phyloP scores from a whole-genome alignment of 208 protist species.

The Trypanosoma conorhini region DNA sequence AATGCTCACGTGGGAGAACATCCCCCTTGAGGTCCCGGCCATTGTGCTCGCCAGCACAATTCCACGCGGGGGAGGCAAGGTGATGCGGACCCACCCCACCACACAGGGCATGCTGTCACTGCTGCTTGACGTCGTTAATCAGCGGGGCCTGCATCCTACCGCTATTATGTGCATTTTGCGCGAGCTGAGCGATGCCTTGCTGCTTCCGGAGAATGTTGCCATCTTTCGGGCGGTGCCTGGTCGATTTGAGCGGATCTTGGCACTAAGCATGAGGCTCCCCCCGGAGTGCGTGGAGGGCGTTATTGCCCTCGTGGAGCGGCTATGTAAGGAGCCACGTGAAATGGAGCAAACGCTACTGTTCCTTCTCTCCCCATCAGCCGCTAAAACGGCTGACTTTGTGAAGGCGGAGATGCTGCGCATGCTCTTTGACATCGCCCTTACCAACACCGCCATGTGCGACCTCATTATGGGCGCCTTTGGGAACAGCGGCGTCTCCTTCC shows the following conservation, averaged over 20 bases:
- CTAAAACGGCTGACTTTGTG: slow-evolving; percentile 42
- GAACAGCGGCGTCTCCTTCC: slow-evolving; percentile 46
- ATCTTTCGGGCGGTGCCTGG: slow-evolving; percentile 56
- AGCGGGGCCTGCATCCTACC: neutral
- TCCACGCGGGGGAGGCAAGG: slow-evolving; percentile 43
- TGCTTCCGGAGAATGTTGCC: slow-evolving; percentile 59
- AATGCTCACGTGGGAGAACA: slow-evolving; percentile 56
- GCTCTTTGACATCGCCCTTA: slow-evolving; percentile 86
- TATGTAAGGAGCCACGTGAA: slow-evolving; percentile 70
- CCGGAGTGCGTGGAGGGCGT: slow-evolving; percentile 72
- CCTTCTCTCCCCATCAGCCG: slow-evolving; percentile 35
- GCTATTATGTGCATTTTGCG: slow-evolving; percentile 66
- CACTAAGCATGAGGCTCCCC: slow-evolving; percentile 52
- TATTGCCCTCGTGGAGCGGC: slow-evolving; percentile 82
- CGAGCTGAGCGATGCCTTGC: slow-evolving; percentile 80
- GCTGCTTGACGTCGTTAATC: slow-evolving; percentile 58
- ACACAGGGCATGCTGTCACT: slow-evolving; percentile 71
- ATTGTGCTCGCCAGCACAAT: slow-evolving; percentile 65
- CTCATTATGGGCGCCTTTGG: slow-evolving; percentile 58
- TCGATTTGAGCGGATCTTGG: slow-evolving; percentile 64
- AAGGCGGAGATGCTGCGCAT: slow-evolving; percentile 85
- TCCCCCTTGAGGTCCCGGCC: slow-evolving; percentile 54
- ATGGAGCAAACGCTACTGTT: slow-evolving; percentile 67
- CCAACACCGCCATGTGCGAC: slow-evolving; percentile 68
- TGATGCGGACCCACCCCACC: slow-evolving; percentile 59